These are phyloP conservation scores for Stemphylium vesicarium DNA, from an alignment of 2,329 filamentous ascomycete species.

Conservation along the genomic window DNA sequence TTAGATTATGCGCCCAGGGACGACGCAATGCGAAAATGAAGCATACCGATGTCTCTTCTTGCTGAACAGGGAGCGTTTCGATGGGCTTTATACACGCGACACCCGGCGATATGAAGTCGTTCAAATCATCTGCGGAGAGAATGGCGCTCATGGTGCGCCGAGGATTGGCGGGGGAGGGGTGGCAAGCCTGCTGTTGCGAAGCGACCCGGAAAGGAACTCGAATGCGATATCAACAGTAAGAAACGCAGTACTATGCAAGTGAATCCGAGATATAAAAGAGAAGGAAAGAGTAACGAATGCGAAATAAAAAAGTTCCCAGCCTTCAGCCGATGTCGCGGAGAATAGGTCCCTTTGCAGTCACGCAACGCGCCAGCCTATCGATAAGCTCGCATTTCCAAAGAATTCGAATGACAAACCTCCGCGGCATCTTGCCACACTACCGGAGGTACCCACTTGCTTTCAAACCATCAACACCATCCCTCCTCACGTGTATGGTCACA, in stretches of 20 bases:
- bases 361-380: conserved; percentile 36
- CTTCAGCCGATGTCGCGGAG: conserved; percentile 28
- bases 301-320: conserved; percentile 13
- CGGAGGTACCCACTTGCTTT: conserved; percentile 9
- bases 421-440: conserved; percentile 31
- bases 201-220: neutral
- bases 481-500: conserved; percentile 30
- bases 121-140: conserved; percentile 93
- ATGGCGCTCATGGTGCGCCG: conserved; percentile 83
- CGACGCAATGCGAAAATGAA: conserved; percentile 2
- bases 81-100: conserved; percentile 98
- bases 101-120: conserved; percentile 98
- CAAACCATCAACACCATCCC: neutral
- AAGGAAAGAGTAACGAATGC: conserved; percentile 8
- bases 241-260: conserved; percentile 1
- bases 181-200: conserved; percentile 12
- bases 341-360: conserved; percentile 26
- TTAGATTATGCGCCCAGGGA: conserved; percentile 33
- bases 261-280: neutral
- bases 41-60: conserved; percentile 55
- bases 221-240: neutral
- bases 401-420: conserved; percentile 20
- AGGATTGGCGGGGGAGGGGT: conserved; percentile 17
- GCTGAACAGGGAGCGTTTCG: conserved; percentile 77
- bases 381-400: conserved; percentile 36